A percentile compares a stretch with the other conserved stretches of the same genome.
phyloP scores from a whole-genome alignment of 164 flowering plant genomes.

The Akebia trifoliata region DNA sequence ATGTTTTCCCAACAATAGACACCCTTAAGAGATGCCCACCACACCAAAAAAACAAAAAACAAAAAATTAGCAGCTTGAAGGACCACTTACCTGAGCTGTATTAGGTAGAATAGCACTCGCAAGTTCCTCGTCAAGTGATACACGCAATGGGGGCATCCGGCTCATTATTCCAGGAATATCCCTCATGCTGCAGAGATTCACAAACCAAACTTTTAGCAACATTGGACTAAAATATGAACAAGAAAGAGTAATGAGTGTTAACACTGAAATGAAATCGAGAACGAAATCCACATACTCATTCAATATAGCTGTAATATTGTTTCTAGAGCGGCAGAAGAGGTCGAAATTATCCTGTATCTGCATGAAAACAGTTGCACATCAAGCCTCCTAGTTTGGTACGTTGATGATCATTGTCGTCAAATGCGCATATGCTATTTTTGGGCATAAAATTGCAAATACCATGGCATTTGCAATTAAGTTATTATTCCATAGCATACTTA shows the following conservation, averaged over 20 bases:
- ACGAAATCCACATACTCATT: constrained; percentile 46
- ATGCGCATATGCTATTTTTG: no score
- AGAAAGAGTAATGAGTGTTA: not conserved
- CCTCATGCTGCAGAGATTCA: constrained; percentile 58
- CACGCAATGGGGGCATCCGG: constrained; percentile 80
- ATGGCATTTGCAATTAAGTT: no score
- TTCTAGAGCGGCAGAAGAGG: constrained; percentile 57
- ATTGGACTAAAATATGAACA: not conserved
- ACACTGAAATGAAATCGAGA: not conserved
- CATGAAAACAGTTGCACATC: constrained; percentile 6
- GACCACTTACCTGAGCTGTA: constrained; percentile 45
- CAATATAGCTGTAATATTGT: constrained; percentile 59
- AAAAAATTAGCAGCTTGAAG: no score
- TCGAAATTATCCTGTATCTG: constrained; percentile 83
- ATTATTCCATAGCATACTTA: no score
- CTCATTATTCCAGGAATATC: constrained; percentile 81
- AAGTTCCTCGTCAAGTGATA: constrained; percentile 69
- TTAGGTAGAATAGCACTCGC: constrained; percentile 46
- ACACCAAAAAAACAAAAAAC: not conserved
- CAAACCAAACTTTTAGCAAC: constrained; percentile 1
- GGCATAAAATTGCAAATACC: no score
- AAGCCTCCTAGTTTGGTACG: not conserved
- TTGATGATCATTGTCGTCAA: no score
- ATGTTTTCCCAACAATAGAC: no score
- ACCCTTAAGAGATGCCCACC: not conserved